Conservation (phyloP, 78 protist genomes). For the Isochrysis galbana region DNA sequence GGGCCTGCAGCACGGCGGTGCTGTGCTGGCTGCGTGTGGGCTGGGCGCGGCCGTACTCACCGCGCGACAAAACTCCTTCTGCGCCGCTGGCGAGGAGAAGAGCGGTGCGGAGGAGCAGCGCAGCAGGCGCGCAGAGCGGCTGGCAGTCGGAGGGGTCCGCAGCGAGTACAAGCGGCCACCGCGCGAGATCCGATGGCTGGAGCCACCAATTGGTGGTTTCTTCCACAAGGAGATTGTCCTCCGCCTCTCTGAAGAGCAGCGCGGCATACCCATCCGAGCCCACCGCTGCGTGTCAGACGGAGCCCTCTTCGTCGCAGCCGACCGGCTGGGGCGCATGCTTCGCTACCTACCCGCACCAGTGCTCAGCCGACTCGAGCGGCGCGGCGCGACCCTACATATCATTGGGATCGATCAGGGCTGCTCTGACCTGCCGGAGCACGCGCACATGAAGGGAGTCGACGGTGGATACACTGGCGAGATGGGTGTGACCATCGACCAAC, state of each 20-base stretch:
- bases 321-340: background rate
- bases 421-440: conserved; percentile 15
- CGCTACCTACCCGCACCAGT: background rate
- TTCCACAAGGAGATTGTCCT: background rate
- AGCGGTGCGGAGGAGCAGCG: too few species aligned
- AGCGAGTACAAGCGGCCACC: background rate
- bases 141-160: background rate
- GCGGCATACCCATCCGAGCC: background rate
- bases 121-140: too few species aligned
- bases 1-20: too few species aligned
- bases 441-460: conserved; percentile 10
- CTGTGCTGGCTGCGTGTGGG: too few species aligned
- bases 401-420: background rate
- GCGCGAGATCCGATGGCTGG: background rate
- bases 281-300: background rate
- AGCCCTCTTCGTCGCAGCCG: background rate
- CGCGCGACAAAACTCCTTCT: too few species aligned
- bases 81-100: too few species aligned
- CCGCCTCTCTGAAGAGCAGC: too few species aligned
- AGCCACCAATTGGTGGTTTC: background rate
- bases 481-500: conserved; percentile 4
- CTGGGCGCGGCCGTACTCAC: too few species aligned
- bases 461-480: conserved; percentile 9
- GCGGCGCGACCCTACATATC: background rate
- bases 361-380: background rate